These are phyloP conservation scores for Zea mays DNA, from an alignment of 176 grass and related monocot species.

Conservation along the genomic window DNA sequence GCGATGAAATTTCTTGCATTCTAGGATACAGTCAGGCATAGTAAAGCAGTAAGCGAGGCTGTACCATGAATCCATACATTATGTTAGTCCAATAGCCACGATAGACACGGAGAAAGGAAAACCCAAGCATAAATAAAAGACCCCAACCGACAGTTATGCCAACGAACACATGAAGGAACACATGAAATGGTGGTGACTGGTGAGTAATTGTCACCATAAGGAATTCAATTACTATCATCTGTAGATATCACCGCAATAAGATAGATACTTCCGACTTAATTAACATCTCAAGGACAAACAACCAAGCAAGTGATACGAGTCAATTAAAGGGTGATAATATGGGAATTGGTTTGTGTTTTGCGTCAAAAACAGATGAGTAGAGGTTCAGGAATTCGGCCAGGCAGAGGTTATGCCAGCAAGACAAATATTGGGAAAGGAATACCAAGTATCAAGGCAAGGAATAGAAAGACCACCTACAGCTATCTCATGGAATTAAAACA, in stretches of 20 bases:
- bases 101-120: background rate
- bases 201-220: background rate
- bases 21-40: background rate
- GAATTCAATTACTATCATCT: background rate
- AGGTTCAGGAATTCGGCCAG: background rate
- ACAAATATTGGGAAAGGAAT: background rate
- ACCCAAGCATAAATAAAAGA: background rate
- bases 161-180: too few relatives aligned
- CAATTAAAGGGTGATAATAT: background rate
- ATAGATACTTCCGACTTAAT: too few relatives aligned
- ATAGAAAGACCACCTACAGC: background rate
- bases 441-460: background rate
- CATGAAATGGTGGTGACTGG: background rate
- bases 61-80: background rate
- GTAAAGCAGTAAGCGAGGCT: too few relatives aligned
- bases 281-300: background rate
- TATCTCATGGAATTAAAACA: background rate
- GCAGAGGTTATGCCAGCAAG: background rate
- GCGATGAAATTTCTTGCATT: background rate
- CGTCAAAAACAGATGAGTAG: background rate
- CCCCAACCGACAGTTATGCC: background rate
- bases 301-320: background rate
- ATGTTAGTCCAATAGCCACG: background rate
- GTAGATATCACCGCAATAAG: background rate
- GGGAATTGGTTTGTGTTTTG: background rate